phyloP scores from a whole-genome alignment of 768 basidiomycete genomes.

The Hortiboletus flavorubellus region DNA sequence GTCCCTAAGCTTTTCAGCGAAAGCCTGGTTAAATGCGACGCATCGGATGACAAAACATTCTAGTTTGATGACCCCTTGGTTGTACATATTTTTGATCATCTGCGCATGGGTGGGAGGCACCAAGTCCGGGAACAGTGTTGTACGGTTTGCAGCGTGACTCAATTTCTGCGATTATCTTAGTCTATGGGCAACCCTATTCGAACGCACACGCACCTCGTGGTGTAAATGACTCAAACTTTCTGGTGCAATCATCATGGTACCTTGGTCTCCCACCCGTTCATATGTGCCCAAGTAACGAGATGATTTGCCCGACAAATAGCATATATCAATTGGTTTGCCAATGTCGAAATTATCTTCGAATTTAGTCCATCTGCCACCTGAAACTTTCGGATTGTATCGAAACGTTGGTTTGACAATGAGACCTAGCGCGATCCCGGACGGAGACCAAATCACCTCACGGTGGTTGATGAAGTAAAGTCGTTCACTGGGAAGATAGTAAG shows the following conservation, averaged over 20 bases:
- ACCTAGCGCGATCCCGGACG: constrained; percentile 22
- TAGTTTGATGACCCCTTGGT: constrained; percentile 26
- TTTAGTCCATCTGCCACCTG: constrained; percentile 18
- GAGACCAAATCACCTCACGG: constrained; percentile 23
- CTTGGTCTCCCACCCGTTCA: constrained; percentile 16
- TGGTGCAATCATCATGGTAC: constrained; percentile 12
- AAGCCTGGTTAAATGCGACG: constrained; percentile 14
- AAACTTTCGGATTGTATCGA: constrained; percentile 26
- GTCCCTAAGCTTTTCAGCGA: constrained; percentile 14
- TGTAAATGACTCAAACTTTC: constrained; percentile 11
- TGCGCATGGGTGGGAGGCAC: constrained; percentile 21
- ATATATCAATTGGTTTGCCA: constrained; percentile 21
- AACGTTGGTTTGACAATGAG: constrained; percentile 24
- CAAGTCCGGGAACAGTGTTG: constrained; percentile 21
- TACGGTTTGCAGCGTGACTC: constrained; percentile 10
- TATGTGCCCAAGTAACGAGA: constrained; percentile 27
- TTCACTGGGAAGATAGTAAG: constrained; percentile 5
- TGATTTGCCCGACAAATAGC: constrained; percentile 3
- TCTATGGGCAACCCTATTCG: neutral
- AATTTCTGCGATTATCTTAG: constrained; percentile 18
- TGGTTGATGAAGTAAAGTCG: constrained; percentile 9
- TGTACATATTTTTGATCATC: constrained; percentile 30
- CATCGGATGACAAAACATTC: constrained; percentile 26
- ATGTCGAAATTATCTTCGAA: constrained; percentile 5
- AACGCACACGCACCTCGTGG: constrained; percentile 3